Evolutionary conservation across 177 flowering plant species (phyloP), one percentile per base, ranked within the genome.

Genomic region (Vitis hybrid): DNA sequence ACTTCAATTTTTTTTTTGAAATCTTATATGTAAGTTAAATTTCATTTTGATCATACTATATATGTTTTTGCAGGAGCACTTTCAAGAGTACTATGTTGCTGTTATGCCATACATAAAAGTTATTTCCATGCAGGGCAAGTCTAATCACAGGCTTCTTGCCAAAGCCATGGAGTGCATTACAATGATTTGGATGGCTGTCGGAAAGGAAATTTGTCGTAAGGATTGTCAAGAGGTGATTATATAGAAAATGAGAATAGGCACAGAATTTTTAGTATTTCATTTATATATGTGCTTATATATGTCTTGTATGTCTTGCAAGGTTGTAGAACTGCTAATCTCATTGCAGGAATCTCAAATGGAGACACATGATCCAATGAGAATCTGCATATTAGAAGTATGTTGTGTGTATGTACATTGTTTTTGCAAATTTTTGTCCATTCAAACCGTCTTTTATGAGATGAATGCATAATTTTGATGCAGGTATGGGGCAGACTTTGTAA

Each of bases 401-500:
- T 62, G 21, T 16, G 19, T 22, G 10, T 3, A 60, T n/a, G 59
- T 19, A 5, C 15, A 10, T 29, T 1, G 18, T 51, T 11, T 13
- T 18, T 31, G 22, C 19, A 18, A 21, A 53, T 3, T 65, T 5
- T 62, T 10, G 26, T 19, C 55, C 22, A 16, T 50, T 9, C 26
- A 12, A 22, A 22, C 26, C 0, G 12, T 56, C 29, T 13, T 15
- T 29, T 13, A 12, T 55, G 3, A 52, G 2, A 52, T 68, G 2
- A 49, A 65, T 21, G 13, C 59, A 51, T 8, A 7, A 53, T 53
- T 56, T 51, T 77, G 55, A 59, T 80, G 58, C 68, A 94, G 97
- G 98, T 97, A 15, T 94, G 98, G 97, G 97, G 97, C 59, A 86
- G 98, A 70, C 95, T 94, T 56, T 94, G 98, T 91, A 94, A 94